Conservation (phyloP, 306 rosid genomes). For the Cicer chorassanicum region DNA sequence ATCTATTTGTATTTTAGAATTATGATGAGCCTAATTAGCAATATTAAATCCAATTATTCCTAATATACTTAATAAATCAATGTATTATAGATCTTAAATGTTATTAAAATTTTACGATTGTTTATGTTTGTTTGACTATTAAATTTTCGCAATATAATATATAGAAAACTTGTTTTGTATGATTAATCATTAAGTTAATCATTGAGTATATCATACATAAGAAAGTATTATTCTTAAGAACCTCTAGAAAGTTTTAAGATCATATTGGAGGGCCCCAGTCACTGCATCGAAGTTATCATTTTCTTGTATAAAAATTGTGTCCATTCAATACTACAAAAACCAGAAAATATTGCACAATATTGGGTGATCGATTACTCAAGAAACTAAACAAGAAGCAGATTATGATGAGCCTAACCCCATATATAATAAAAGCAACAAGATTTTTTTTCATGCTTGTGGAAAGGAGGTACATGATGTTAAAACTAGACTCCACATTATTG, state of each 20-base stretch:
- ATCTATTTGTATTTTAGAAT: too few relatives aligned
- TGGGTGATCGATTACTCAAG: slow-evolving; percentile 40
- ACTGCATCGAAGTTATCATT: slow-evolving; percentile 41
- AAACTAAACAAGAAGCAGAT: slow-evolving; percentile 40
- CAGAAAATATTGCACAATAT: slow-evolving; percentile 56
- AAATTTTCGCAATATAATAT: too few relatives aligned
- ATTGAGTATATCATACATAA: too few relatives aligned
- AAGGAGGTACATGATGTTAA: slow-evolving; percentile 18
- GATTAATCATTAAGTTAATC: too few relatives aligned
- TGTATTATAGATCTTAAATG: too few relatives aligned
- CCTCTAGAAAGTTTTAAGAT: slow-evolving; percentile 28
- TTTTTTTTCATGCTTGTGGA: slow-evolving; percentile 24
- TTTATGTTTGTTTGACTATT: too few relatives aligned
- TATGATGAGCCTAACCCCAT: slow-evolving; percentile 42
- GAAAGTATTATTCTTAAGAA: background rate
- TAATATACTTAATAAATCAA: too few relatives aligned
- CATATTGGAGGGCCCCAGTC: slow-evolving; percentile 36
- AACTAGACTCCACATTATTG: background rate
- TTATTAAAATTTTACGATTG: too few relatives aligned
- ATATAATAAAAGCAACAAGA: background rate
- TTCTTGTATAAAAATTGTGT: background rate
- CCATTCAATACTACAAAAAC: slow-evolving; percentile 37
- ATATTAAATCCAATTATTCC: too few relatives aligned
- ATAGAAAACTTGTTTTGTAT: too few relatives aligned
- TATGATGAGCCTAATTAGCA: too few relatives aligned